Base-by-base conservation (phyloP, 106 monocot species). In the Alisma plantagoaquatica region DNA sequence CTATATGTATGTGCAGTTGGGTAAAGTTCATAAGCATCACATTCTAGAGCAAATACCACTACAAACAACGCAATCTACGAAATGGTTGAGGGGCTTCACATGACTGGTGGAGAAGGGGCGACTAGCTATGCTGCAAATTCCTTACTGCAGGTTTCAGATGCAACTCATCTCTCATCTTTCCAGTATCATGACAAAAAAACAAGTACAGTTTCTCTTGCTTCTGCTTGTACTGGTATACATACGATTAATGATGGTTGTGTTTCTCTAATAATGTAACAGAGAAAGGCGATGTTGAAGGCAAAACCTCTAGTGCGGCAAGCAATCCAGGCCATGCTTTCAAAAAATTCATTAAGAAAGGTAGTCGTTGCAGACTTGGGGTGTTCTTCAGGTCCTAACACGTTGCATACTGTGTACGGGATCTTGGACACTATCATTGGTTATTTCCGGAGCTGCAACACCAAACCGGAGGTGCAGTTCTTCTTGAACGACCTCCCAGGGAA, bases 401-500 rank as follows among this genome's bases (percentile, higher is more conserved):
- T 52, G 12, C 2, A 12, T 7, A 9, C 12, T 2, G 2, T 8
- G 27, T 12, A 12, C 28, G 29, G 30, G 10, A 21, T 52, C 4
- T 6, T 52, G 10, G 28, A 52, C 24, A 30, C 52, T 4, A n/a
- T 52, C 52, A n/a, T n/a, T n/a, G n/a, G n/a, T n/a, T n/a, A n/a
- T n/a, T n/a, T n/a, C n/a, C n/a, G n/a, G n/a, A n/a, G n/a, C n/a
- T n/a, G n/a, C n/a, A n/a, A n/a, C n/a, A n/a, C n/a, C n/a, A n/a
- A n/a, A n/a, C 52, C 52, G 27, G 52, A 52, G 0, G 5, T 52
- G 17, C 52, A 52, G 28, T 17, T 29, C 7, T 26, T 52, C n/a
- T 12, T 52, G 29, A 52, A 52, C 16, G 52, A 52, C 28, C 52
- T 52, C 1, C 27, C 52, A 4, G 29, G 28, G 52, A 52, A 52